Percentiles rank a stretch among this genome's conserved stretches.
Conservation (phyloP, 1,139 yeast species). For the Hyphopichia burtonii region DNA sequence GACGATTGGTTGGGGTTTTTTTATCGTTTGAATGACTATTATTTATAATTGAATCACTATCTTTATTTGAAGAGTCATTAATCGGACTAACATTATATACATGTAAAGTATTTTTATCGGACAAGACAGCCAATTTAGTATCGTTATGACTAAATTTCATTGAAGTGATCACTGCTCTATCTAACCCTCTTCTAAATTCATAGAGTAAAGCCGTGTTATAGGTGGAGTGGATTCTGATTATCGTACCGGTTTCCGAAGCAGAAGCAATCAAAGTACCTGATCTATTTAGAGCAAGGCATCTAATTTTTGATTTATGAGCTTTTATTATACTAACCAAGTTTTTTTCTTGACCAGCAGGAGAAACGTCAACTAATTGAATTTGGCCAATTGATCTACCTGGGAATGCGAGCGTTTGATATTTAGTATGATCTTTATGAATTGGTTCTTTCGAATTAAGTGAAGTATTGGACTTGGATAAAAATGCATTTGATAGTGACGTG, state of each 20-base stretch:
- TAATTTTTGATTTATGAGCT: conserved; percentile 74
- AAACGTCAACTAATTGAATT: conserved; percentile 71
- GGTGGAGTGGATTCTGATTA: conserved; percentile 77
- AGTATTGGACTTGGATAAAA: conserved; percentile 4
- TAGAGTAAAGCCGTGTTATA: conserved; percentile 68
- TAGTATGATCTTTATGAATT: conserved; percentile 16
- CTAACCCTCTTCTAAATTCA: conserved; percentile 88
- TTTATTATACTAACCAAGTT: conserved; percentile 70
- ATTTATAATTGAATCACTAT: background rate
- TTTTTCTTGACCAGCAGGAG: conserved; percentile 59
- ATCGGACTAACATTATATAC: conserved; percentile 56
- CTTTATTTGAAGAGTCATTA: background rate
- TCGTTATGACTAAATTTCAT: conserved; percentile 83
- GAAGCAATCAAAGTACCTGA: conserved; percentile 83
- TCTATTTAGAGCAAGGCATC: conserved; percentile 65
- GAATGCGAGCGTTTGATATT: conserved; percentile 62
- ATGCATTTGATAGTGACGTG: conserved; percentile 10
- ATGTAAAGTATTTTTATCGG: conserved; percentile 88
- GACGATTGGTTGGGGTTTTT: conserved; percentile 43
- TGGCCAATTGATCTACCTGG: conserved; percentile 75
- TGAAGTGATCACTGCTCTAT: conserved; percentile 75
- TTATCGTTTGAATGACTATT: background rate
- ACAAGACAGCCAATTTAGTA: conserved; percentile 73
- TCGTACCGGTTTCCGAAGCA: conserved; percentile 85
- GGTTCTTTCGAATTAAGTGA: conserved; percentile 4